phyloP scores from a whole-genome alignment of 768 basidiomycete genomes.

The Mycena metata region DNA sequence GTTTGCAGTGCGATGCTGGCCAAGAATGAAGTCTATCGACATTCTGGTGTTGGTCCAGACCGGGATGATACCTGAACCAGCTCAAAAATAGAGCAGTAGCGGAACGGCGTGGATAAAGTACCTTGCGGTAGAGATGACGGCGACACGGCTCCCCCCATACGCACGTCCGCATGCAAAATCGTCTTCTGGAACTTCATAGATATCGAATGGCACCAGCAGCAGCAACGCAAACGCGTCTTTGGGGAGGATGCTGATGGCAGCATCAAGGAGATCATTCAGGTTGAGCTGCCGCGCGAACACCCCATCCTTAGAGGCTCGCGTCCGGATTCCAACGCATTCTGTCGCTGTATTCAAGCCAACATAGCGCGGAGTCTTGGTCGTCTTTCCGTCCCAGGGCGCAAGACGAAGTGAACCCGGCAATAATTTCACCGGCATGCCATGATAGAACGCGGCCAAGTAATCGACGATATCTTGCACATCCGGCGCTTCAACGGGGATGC shows the following conservation, averaged over 20 bases:
- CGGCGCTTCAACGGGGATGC: constrained; percentile 34
- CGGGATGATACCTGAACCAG: constrained; percentile 47
- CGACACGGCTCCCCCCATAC: constrained; percentile 55
- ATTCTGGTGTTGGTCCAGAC: constrained; percentile 45
- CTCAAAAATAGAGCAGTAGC: not conserved
- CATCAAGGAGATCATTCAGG: constrained; percentile 53
- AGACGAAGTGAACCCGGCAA: constrained; percentile 40
- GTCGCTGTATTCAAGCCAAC: constrained; percentile 48
- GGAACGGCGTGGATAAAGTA: not conserved
- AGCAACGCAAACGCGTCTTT: constrained; percentile 52
- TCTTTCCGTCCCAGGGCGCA: constrained; percentile 43
- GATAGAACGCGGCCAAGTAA: constrained; percentile 52
- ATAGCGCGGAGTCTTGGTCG: constrained; percentile 40
- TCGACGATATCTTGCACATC: constrained; percentile 41
- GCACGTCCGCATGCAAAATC: constrained; percentile 56
- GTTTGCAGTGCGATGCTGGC: constrained; percentile 53
- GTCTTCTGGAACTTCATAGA: constrained; percentile 53
- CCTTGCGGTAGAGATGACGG: constrained; percentile 52
- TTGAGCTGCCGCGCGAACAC: constrained; percentile 50
- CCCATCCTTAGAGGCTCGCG: constrained; percentile 44
- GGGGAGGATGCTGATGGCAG: constrained; percentile 50
- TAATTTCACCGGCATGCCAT: constrained; percentile 47
- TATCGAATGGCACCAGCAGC: constrained; percentile 51
- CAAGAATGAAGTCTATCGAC: constrained; percentile 52
- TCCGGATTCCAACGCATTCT: constrained; percentile 51